These are phyloP conservation scores for Metrosideros polymorpha DNA, from an alignment of 441 rosid species.

Conservation along the genomic window DNA sequence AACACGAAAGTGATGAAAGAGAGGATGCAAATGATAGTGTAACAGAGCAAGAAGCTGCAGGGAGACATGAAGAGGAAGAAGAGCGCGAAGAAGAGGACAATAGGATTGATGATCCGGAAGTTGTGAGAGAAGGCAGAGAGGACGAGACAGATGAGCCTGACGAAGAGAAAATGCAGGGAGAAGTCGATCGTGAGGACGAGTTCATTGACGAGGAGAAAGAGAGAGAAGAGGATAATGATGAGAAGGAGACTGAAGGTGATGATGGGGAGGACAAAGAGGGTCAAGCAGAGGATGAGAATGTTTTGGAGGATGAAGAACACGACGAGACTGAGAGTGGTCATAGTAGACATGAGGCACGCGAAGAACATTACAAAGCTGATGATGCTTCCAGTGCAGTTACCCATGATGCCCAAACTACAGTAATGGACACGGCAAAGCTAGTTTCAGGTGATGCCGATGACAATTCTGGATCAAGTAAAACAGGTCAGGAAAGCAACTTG, in stretches of 20 bases:
- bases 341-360: constrained; percentile 63
- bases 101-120: constrained; percentile 25
- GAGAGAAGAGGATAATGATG: constrained; percentile 19
- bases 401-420: constrained; percentile 36
- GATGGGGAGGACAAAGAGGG: constrained; percentile 15
- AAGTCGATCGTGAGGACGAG: constrained; percentile 40
- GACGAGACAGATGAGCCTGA: constrained; percentile 49
- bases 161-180: constrained; percentile 30
- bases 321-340: constrained; percentile 20
- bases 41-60: neutral
- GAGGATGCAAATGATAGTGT: neutral
- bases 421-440: constrained; percentile 26
- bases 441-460: constrained; percentile 25
- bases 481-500: constrained; percentile 13
- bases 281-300: constrained; percentile 25
- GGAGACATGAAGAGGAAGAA: neutral
- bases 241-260: constrained; percentile 9
- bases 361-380: constrained; percentile 77
- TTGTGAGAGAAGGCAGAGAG: constrained; percentile 27
- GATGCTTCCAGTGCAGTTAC: constrained; percentile 97
- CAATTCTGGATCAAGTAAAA: constrained; percentile 12
- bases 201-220: constrained; percentile 48
- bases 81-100: constrained; percentile 21
- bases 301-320: constrained; percentile 26
- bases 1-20: neutral